Conservation (phyloP, 495 filamentous ascomycete genomes). For the Podospora pseudopauciseta region DNA sequence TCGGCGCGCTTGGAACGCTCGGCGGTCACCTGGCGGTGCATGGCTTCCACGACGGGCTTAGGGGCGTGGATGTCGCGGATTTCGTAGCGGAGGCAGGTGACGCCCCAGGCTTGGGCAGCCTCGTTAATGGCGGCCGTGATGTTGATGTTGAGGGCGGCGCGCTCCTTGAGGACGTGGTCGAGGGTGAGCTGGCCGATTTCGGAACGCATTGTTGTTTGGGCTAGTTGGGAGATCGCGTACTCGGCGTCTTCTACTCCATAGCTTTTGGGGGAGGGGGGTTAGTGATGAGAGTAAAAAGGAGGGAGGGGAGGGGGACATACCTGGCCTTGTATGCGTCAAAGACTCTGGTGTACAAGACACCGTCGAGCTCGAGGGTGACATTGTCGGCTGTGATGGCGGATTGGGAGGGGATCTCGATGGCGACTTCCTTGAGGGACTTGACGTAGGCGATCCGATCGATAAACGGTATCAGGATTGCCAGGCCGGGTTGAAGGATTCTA, state of each 20-base stretch:
- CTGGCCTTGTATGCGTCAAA: constrained; percentile 98
- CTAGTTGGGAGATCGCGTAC: constrained; percentile 96
- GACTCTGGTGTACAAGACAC: constrained; percentile 88
- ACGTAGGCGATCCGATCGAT: constrained; percentile 97
- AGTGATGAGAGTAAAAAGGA: constrained; percentile 13
- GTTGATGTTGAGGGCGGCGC: constrained; percentile 90
- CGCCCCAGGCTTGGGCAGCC: constrained; percentile 92
- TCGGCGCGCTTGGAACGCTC: constrained; percentile 96
- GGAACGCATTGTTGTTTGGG: constrained; percentile 97
- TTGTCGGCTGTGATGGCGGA: constrained; percentile 98
- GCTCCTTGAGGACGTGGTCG: constrained; percentile 96
- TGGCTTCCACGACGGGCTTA: constrained; percentile 85
- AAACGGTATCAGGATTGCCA: constrained; percentile 86
- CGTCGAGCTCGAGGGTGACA: constrained; percentile 93
- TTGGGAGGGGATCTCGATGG: constrained; percentile 91
- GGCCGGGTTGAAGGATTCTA: constrained; percentile 83
- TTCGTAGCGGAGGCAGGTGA: constrained; percentile 93
- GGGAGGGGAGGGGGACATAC: constrained; percentile 41
- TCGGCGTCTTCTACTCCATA: constrained; percentile 98
- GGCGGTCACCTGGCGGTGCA: constrained; percentile 97
- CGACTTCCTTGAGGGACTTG: constrained; percentile 91
- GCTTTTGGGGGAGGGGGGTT: constrained; percentile 31
- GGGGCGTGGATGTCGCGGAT: constrained; percentile 98
- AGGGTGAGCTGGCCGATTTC: constrained; percentile 96
- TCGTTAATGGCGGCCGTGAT: constrained; percentile 98